Base-by-base conservation (phyloP, 108 stramenopile species). In the Skeletonema tropicum region DNA sequence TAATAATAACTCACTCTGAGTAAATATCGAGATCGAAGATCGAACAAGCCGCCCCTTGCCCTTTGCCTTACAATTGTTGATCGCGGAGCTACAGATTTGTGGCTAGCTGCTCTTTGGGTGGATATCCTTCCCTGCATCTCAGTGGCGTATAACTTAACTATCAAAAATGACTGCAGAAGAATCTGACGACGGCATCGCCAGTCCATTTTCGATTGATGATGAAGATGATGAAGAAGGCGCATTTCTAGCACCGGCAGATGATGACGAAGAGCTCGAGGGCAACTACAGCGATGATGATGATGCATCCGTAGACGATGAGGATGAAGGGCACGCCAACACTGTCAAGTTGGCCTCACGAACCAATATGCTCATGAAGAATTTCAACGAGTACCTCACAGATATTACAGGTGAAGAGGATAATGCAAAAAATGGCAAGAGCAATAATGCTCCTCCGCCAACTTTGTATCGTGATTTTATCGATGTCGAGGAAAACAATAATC, bases 381-480 rank as follows among this genome's bases (percentile, higher is more conserved):
- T 55, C 23, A 55, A 55, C 0, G 21, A 55, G 5, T 55, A 55
- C 23, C 52, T 55, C 23, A 55, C 52, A 5, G 23, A 55, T 55
- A 55, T 55, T 23, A 23, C 52, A 25, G 52, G 23, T 55, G 52
- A 55, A 23, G 52, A 23, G 3, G 48, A 49, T n/a, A 15, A n/a
- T 45, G 42, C 42, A 15, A 55, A 23, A 25, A 23, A 9, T 10
- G 10, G 8, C 7, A 55, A 17, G 17, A 55, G 23, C 17, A 55
- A 49, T n/a, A 49, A 49, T 49, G 48, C 21, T 23, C 4, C 9
- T 3, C 9, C 8, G 19, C 17, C 52, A 25, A 25, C 52, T 9
- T 5, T 55, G 23, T 55, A 55, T 55, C 52, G 52, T 25, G 52
- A 55, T 23, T 55, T 55, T 23, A 55, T 55, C 10, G 52, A 55